Evolutionary conservation across 345 rosid species (phyloP).

Genomic region (Durio zibethinus): DNA sequence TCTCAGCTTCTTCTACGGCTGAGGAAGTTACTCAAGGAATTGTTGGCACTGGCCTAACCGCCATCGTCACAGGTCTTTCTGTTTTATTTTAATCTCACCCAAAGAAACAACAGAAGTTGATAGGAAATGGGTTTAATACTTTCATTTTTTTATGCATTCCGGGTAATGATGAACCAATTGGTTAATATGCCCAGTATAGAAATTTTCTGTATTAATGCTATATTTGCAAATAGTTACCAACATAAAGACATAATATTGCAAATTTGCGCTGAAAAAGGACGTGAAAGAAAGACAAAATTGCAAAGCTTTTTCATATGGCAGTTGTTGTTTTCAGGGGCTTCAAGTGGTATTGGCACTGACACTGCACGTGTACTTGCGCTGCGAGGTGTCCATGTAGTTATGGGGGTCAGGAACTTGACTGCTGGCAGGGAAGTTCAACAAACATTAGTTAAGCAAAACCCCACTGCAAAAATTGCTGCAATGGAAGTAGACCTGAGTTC

Average conservation of each 20-base stretch:
- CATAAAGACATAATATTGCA: too few relatives aligned
- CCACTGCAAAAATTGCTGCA: constrained; percentile 34
- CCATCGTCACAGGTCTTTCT: background rate
- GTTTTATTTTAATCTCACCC: background rate
- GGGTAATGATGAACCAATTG: background rate
- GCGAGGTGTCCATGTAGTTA: constrained; percentile 43
- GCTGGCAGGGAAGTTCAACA: constrained; percentile 32
- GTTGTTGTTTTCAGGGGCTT: constrained; percentile 28
- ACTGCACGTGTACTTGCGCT: constrained; percentile 47
- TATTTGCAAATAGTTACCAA: background rate
- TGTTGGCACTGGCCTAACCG: background rate
- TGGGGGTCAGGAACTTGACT: constrained; percentile 33
- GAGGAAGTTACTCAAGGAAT: background rate
- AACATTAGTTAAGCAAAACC: constrained; percentile 31
- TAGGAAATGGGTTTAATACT: background rate
- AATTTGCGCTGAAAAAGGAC: background rate
- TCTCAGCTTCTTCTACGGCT: background rate
- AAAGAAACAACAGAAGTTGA: too few relatives aligned
- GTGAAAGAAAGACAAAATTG: background rate
- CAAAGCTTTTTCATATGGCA: background rate
- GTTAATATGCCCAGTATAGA: background rate
- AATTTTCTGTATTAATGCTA: background rate
- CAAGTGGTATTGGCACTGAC: constrained; percentile 45
- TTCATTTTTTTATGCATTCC: background rate
- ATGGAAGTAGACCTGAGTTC: constrained; percentile 43